Base-by-base conservation (phyloP, 139 green algal genomes). In the Asterochloris sp. region DNA sequence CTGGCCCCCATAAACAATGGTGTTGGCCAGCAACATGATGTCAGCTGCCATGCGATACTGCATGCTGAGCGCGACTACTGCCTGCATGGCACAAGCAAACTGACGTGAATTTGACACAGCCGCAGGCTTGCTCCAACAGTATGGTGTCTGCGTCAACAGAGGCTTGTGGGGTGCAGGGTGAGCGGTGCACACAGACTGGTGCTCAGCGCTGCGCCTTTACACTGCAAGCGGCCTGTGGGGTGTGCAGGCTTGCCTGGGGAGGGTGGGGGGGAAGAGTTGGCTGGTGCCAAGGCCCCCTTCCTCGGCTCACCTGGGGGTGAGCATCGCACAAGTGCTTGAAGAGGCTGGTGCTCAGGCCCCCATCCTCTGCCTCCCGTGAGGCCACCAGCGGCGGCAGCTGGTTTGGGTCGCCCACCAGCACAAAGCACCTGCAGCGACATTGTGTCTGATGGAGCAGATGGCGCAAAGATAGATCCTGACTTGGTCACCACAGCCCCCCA, bases 31-130 rank as follows among this genome's bases (percentile, higher is more conserved):
- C 10, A 83, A 73, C 93, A 94, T 93, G 85, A 99, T 95, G 85
- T 93, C 87, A 38, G 86, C 89, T 1, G 86, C 88, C 97, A 99
- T 99, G 79, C 97, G 91, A 86, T 98, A 99, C 90, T 99, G 97
- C 54, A 83, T 78, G 8, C 80, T 69, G 79, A 98, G 85, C 12
- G 81, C 84, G 10, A 94, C 88, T 14, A 96, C 87, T 0, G 90
- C 89, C 83, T 90, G 86, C 68, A 69, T 10, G 9, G 66, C 17
- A 81, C 12, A 0, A 61, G 17, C 27, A 62, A n/a, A 69, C n/a
- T 24, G 1, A 9, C 69, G 4, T 64, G 11, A 79, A 64, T n/a
- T 63, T 26, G 66, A 71, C 10, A 24, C 21, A 71, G 17, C 21
- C 10, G 66, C 66, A 26, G 66, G 66, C n/a, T 26, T 24, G 17